Conservation (phyloP, 495 filamentous ascomycete species). For the Aspergillus mulundensis region DNA sequence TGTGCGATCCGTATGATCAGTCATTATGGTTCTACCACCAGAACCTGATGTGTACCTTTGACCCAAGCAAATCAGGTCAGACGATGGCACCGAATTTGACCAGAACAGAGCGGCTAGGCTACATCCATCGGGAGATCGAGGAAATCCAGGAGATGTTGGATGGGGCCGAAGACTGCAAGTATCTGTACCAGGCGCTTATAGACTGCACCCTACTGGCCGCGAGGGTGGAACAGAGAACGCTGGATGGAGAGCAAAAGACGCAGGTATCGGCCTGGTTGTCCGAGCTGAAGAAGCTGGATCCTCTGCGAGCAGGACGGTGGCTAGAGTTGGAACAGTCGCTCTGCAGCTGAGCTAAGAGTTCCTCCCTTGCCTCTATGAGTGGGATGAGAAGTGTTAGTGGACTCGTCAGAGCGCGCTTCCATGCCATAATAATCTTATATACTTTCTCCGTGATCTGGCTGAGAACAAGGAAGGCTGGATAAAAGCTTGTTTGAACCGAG, state of each 20-base stretch:
- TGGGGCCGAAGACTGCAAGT: slow-evolving; percentile 71
- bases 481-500: neutral
- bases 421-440: neutral
- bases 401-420: neutral
- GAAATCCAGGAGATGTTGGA: slow-evolving; percentile 69
- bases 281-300: slow-evolving; percentile 63
- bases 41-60: slow-evolving; percentile 64
- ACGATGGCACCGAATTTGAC: slow-evolving; percentile 62
- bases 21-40: slow-evolving; percentile 96
- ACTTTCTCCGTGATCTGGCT: neutral
- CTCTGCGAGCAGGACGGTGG: slow-evolving; percentile 67
- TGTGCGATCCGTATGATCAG: slow-evolving; percentile 88
- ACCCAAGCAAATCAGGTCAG: slow-evolving; percentile 43
- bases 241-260: slow-evolving; percentile 36
- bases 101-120: slow-evolving; percentile 56
- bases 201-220: slow-evolving; percentile 46
- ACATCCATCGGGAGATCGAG: slow-evolving; percentile 64
- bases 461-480: neutral
- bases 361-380: slow-evolving; percentile 9
- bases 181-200: slow-evolving; percentile 74
- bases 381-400: slow-evolving; percentile 1
- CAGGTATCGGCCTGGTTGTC: slow-evolving; percentile 58
- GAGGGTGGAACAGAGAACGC: slow-evolving; percentile 33
- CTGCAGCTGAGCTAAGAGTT: slow-evolving; percentile 8
- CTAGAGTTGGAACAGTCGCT: slow-evolving; percentile 51